A percentile compares a stretch with the other conserved stretches of the same genome.
Conservation (phyloP, 306 rosid species). For the Citrullus mucosospermus region DNA sequence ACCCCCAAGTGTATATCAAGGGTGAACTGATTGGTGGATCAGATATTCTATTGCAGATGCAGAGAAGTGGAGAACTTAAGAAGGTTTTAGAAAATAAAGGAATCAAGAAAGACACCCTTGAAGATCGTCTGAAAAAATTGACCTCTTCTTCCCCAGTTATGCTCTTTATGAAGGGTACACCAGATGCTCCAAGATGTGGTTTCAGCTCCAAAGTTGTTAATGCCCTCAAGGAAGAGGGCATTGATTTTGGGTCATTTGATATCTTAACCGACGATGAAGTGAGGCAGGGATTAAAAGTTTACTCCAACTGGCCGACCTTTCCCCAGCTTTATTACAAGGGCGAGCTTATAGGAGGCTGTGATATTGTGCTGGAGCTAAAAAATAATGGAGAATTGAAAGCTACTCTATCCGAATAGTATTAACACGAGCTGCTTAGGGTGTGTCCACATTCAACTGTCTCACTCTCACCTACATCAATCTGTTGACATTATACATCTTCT, state of each 20-base stretch:
- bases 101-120: slow-evolving; percentile 31
- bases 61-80: slow-evolving; percentile 75
- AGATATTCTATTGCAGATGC: slow-evolving; percentile 91
- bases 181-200: slow-evolving; percentile 83
- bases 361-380: slow-evolving; percentile 64
- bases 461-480: slow-evolving; percentile 17
- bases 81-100: slow-evolving; percentile 56
- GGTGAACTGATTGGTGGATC: slow-evolving; percentile 87
- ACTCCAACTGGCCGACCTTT: slow-evolving; percentile 92
- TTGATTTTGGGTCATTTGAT: slow-evolving; percentile 68
- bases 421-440: slow-evolving; percentile 1
- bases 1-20: slow-evolving; percentile 72
- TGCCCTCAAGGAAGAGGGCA: slow-evolving; percentile 55
- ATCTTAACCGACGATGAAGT: slow-evolving; percentile 67
- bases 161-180: slow-evolving; percentile 90
- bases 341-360: slow-evolving; percentile 84
- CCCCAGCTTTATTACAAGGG: slow-evolving; percentile 88
- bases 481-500: slow-evolving; percentile 13
- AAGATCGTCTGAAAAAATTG: slow-evolving; percentile 69
- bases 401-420: slow-evolving; percentile 43
- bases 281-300: slow-evolving; percentile 75
- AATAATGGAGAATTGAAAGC: slow-evolving; percentile 65
- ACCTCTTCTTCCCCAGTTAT: slow-evolving; percentile 54
- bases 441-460: slow-evolving; percentile 12
- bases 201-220: slow-evolving; percentile 80